A percentile compares a stretch with the other conserved stretches of the same genome.
These are phyloP conservation scores for Xylariales sp. DNA, from an alignment of 2,329 filamentous ascomycete genomes.

Conservation along the genomic window DNA sequence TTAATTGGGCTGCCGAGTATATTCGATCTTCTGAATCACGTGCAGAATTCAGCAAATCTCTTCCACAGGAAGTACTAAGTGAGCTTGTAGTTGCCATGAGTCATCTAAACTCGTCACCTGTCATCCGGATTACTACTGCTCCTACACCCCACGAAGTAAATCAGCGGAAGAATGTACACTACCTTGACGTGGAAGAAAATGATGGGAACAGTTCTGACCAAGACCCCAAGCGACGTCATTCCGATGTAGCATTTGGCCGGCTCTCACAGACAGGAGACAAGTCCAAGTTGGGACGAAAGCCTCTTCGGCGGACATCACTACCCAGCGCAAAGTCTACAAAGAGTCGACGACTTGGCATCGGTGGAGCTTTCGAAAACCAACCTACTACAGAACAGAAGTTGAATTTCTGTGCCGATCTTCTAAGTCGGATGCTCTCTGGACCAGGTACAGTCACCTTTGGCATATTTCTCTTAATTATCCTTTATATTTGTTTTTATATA, in stretches of 20 bases:
- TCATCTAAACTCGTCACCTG: constrained; percentile 39
- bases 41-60: constrained; percentile 54
- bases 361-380: constrained; percentile 19
- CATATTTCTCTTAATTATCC: neutral
- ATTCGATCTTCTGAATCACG: constrained; percentile 53
- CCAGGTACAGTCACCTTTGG: constrained; percentile 39
- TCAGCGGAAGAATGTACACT: constrained; percentile 43
- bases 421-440: constrained; percentile 57
- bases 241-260: constrained; percentile 23
- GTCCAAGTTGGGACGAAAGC: constrained; percentile 16
- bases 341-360: constrained; percentile 24
- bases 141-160: constrained; percentile 12
- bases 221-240: constrained; percentile 34
- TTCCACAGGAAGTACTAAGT: constrained; percentile 58
- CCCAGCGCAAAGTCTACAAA: constrained; percentile 23
- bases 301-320: constrained; percentile 22
- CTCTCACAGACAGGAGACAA: constrained; percentile 8
- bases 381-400: constrained; percentile 42
- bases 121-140: constrained; percentile 23
- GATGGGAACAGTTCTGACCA: constrained; percentile 30
- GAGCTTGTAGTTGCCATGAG: constrained; percentile 61
- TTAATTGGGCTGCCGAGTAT: constrained; percentile 61
- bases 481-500: neutral
- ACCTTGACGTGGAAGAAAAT: constrained; percentile 37
- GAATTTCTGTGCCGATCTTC: constrained; percentile 53